Percentiles rank a stretch among this genome's conserved stretches.
Evolutionary conservation across 2,329 filamentous ascomycete genomes (phyloP).

Genomic region (Orbilia brochopaga): DNA sequence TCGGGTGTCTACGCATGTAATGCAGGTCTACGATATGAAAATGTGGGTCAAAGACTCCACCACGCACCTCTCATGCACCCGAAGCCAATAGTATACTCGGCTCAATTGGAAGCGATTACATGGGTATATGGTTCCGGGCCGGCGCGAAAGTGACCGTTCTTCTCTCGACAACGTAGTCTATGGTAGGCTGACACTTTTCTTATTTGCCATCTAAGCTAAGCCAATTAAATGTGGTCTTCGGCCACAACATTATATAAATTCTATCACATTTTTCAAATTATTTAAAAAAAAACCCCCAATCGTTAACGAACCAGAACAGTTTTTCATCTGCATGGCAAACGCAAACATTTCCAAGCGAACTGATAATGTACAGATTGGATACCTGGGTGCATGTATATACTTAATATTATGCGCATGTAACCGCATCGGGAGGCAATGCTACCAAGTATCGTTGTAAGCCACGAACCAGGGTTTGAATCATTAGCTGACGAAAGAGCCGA

Average conservation of each 20-base stretch:
- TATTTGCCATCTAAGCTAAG: background rate
- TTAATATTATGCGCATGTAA: background rate
- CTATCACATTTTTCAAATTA: slow-evolving; percentile 9
- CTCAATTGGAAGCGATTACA: background rate
- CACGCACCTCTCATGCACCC: background rate
- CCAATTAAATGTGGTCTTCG: background rate
- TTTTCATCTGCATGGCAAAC: background rate
- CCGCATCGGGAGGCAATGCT: background rate
- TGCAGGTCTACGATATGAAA: background rate
- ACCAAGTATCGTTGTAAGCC: background rate
- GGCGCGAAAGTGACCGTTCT: background rate
- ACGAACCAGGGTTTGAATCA: background rate
- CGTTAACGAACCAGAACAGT: background rate
- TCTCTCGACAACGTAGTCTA: background rate
- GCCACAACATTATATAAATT: background rate
- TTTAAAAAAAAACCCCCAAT: too few species aligned
- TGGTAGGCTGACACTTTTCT: slow-evolving; percentile 1
- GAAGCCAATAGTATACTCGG: too few species aligned
- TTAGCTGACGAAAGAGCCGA: background rate
- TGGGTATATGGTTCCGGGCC: background rate
- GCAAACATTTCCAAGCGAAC: background rate
- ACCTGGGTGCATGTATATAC: background rate
- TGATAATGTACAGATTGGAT: background rate
- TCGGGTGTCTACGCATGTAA: background rate
- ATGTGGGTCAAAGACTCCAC: background rate